phyloP scores from a whole-genome alignment of 83 land plant genomes.

The Larix sibirica region DNA sequence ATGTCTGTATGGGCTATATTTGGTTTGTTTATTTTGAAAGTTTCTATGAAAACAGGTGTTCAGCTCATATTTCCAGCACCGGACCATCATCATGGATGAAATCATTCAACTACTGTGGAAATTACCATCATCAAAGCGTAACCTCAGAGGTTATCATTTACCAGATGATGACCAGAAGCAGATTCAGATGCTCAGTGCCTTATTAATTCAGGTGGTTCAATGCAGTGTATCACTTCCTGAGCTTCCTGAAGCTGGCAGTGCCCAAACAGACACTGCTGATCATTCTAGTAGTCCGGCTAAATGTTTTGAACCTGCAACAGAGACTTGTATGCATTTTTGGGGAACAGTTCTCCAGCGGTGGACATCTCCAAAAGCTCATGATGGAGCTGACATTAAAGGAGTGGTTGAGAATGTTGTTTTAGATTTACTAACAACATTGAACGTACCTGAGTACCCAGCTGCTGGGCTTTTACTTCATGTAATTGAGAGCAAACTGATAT shows the following conservation, averaged over 20 bases:
- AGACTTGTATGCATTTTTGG: slow-evolving; percentile 83
- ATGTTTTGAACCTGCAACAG: slow-evolving; percentile 75
- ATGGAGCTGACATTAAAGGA: slow-evolving; percentile 78
- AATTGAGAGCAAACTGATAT: background rate
- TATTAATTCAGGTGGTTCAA: slow-evolving; percentile 90
- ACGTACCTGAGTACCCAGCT: slow-evolving; percentile 97
- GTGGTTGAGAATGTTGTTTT: slow-evolving; percentile 84
- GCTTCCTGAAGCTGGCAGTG: slow-evolving; percentile 12
- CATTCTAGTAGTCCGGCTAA: slow-evolving; percentile 37
- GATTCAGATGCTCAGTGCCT: slow-evolving; percentile 94
- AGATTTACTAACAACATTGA: slow-evolving; percentile 84
- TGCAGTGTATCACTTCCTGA: slow-evolving; percentile 77
- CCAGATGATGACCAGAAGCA: slow-evolving; percentile 96
- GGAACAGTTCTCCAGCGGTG: slow-evolving; percentile 86
- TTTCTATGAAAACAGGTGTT: slow-evolving; percentile 58
- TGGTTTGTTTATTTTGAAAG: background rate
- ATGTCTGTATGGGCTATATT: background rate
- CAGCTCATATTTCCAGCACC: slow-evolving; percentile 78
- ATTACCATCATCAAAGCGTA: slow-evolving; percentile 79
- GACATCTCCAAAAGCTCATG: slow-evolving; percentile 76
- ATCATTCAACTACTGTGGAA: slow-evolving; percentile 78
- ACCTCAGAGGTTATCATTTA: slow-evolving; percentile 78
- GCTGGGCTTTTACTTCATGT: slow-evolving; percentile 92
- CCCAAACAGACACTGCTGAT: slow-evolving; percentile 20
- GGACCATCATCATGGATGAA: slow-evolving; percentile 82